A percentile compares a stretch with the other conserved stretches of the same genome.
Conservation (phyloP, 2,329 filamentous ascomycete genomes). For the Monosporascus sp. region DNA sequence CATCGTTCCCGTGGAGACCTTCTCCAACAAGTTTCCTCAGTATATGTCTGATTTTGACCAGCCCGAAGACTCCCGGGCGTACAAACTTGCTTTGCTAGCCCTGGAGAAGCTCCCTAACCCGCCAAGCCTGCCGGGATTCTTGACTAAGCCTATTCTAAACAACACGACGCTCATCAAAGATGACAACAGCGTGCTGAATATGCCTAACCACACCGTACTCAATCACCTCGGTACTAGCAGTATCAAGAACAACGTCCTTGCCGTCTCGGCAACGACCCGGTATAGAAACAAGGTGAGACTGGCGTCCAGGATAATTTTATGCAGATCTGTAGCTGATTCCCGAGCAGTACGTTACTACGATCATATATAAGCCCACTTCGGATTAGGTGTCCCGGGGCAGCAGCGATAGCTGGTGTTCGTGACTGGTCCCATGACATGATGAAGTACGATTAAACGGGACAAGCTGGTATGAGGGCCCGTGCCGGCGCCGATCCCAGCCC, state of each 20-base stretch:
- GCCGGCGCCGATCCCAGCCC: no score
- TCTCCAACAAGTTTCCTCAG: conserved; percentile 70
- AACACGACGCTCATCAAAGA: conserved; percentile 90
- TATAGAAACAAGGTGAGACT: conserved; percentile 85
- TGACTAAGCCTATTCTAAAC: conserved; percentile 93
- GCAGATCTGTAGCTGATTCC: neutral
- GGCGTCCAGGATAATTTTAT: no score
- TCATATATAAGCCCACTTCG: conserved; percentile 91
- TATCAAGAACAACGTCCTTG: conserved; percentile 93
- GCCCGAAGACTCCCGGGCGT: conserved; percentile 69
- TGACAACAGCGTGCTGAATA: conserved; percentile 92
- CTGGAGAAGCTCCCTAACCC: conserved; percentile 78
- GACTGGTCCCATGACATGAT: no score
- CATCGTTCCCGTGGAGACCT: conserved; percentile 53
- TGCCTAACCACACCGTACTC: conserved; percentile 94
- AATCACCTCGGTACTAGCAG: conserved; percentile 97
- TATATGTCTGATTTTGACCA: conserved; percentile 86
- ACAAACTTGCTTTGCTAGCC: conserved; percentile 68
- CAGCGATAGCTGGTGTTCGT: no score
- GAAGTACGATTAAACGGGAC: no score
- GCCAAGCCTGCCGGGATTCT: conserved; percentile 80
- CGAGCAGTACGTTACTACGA: conserved; percentile 85
- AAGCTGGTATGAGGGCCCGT: no score
- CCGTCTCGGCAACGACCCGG: conserved; percentile 93
- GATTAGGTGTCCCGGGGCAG: conserved; percentile 27